phyloP scores from a whole-genome alignment of 2,329 filamentous ascomycete genomes.

The Geosmithia morbida region DNA sequence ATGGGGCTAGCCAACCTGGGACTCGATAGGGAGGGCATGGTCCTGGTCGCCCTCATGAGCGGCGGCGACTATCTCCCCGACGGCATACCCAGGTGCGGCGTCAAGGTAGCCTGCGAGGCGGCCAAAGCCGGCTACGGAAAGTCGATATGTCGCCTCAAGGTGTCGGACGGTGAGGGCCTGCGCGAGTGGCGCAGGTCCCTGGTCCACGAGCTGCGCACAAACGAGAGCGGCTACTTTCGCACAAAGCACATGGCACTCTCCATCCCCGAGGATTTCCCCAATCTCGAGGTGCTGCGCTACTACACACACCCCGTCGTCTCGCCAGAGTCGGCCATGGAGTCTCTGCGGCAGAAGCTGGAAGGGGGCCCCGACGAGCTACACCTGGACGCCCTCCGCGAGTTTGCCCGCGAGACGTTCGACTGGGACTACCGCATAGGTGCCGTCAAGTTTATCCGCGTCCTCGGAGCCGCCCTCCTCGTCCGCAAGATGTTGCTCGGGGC shows the following conservation, averaged over 20 bases:
- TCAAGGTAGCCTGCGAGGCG: constrained; percentile 80
- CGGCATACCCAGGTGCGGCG: constrained; percentile 75
- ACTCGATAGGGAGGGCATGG: constrained; percentile 77
- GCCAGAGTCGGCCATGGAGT: constrained; percentile 28
- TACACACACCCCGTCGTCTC: constrained; percentile 85
- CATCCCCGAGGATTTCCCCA: constrained; percentile 72
- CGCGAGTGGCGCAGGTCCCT: constrained; percentile 58
- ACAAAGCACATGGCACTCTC: constrained; percentile 57
- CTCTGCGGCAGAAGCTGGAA: constrained; percentile 11
- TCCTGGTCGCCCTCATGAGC: constrained; percentile 85
- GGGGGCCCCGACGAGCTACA: constrained; percentile 4
- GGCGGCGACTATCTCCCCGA: constrained; percentile 89
- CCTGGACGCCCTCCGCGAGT: constrained; percentile 48
- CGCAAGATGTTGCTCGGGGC: constrained; percentile 29
- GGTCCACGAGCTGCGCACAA: constrained; percentile 64
- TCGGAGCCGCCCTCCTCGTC: constrained; percentile 63
- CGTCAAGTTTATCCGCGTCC: constrained; percentile 66
- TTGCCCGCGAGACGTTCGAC: constrained; percentile 68
- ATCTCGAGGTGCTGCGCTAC: constrained; percentile 63
- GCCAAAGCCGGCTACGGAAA: constrained; percentile 76
- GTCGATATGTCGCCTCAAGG: constrained; percentile 52
- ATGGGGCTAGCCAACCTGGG: constrained; percentile 37
- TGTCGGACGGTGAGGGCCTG: constrained; percentile 43
- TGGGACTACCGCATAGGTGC: constrained; percentile 72
- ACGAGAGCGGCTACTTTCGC: constrained; percentile 69